phyloP scores from a whole-genome alignment of 768 basidiomycete genomes.

The Macrolepiota albuminosa region DNA sequence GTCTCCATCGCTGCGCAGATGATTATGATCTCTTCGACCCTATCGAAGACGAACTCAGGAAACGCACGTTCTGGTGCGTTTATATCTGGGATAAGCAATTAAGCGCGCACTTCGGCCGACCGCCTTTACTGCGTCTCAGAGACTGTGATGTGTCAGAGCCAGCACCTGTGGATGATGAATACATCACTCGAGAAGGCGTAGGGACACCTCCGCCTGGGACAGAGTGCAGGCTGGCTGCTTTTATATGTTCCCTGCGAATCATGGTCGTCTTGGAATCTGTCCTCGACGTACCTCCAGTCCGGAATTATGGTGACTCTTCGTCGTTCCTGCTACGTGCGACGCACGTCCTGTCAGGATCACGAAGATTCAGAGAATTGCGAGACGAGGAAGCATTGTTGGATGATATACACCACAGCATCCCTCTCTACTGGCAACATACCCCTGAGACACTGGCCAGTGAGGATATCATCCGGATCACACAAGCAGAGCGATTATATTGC shows the following conservation, averaged over 20 bases:
- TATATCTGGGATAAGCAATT: slow-evolving; percentile 97
- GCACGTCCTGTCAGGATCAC: slow-evolving; percentile 57
- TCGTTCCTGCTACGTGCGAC: slow-evolving; percentile 78
- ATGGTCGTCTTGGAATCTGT: slow-evolving; percentile 89
- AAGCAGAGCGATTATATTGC: slow-evolving; percentile 82
- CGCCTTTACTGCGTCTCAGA: slow-evolving; percentile 78
- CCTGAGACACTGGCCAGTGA: slow-evolving; percentile 77
- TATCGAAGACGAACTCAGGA: slow-evolving; percentile 87
- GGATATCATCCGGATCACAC: slow-evolving; percentile 86
- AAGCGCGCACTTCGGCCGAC: slow-evolving; percentile 82
- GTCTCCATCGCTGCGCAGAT: slow-evolving; percentile 83
- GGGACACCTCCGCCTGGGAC: slow-evolving; percentile 64
- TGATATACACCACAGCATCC: slow-evolving; percentile 68
- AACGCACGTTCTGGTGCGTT: slow-evolving; percentile 95
- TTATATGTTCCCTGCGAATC: slow-evolving; percentile 69
- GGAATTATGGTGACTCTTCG: slow-evolving; percentile 54
- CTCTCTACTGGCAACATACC: slow-evolving; percentile 75
- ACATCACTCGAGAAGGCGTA: slow-evolving; percentile 70
- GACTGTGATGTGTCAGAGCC: slow-evolving; percentile 94
- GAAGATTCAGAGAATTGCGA: slow-evolving; percentile 57
- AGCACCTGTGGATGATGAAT: slow-evolving; percentile 83
- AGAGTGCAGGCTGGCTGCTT: slow-evolving; percentile 77
- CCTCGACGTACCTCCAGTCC: slow-evolving; percentile 73
- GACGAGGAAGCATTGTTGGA: slow-evolving; percentile 82
- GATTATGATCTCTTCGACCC: slow-evolving; percentile 84